A percentile compares a stretch with the other conserved stretches of the same genome.
phyloP scores from a whole-genome alignment of 192 early-diverging fungal genomes.

The Bifiguratus adelaidae region DNA sequence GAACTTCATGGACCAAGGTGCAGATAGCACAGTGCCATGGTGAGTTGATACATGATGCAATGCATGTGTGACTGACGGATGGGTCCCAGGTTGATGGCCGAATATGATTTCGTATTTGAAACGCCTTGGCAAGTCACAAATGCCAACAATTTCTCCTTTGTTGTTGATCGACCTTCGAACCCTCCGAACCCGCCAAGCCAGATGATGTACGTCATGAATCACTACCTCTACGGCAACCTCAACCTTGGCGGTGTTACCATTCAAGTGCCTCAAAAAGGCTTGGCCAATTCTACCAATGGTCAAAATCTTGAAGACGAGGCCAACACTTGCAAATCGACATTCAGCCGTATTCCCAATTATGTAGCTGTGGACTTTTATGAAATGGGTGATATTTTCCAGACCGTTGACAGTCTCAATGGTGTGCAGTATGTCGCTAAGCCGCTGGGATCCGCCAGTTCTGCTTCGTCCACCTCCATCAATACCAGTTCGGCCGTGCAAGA shows the following conservation, averaged over 20 bases:
- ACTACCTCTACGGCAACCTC: constrained; percentile 49
- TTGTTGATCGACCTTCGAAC: constrained; percentile 35
- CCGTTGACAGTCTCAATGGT: constrained; percentile 39
- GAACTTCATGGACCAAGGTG: constrained; percentile 42
- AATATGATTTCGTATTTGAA: constrained; percentile 58
- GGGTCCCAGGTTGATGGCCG: constrained; percentile 37
- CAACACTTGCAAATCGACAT: constrained; percentile 33
- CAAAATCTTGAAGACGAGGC: constrained; percentile 39
- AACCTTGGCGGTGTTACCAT: constrained; percentile 13
- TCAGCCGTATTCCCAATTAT: constrained; percentile 50
- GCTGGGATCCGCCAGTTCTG: not conserved
- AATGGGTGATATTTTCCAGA: constrained; percentile 33
- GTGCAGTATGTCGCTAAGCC: constrained; percentile 24
- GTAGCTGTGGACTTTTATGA: constrained; percentile 71
- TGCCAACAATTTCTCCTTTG: constrained; percentile 41
- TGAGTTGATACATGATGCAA: constrained; percentile 9
- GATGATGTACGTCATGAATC: constrained; percentile 67
- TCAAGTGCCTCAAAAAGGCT: constrained; percentile 39
- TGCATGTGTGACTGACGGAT: not conserved
- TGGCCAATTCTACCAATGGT: constrained; percentile 40
- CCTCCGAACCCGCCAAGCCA: constrained; percentile 8
- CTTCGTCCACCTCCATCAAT: not conserved
- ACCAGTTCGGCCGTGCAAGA: no score
- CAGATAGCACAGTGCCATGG: constrained; percentile 47
- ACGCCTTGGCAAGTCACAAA: constrained; percentile 49